A percentile compares a stretch with the other conserved stretches of the same genome.
Conservation (phyloP, 2,329 filamentous ascomycete species). For the Pseudopithomyces maydicus region DNA sequence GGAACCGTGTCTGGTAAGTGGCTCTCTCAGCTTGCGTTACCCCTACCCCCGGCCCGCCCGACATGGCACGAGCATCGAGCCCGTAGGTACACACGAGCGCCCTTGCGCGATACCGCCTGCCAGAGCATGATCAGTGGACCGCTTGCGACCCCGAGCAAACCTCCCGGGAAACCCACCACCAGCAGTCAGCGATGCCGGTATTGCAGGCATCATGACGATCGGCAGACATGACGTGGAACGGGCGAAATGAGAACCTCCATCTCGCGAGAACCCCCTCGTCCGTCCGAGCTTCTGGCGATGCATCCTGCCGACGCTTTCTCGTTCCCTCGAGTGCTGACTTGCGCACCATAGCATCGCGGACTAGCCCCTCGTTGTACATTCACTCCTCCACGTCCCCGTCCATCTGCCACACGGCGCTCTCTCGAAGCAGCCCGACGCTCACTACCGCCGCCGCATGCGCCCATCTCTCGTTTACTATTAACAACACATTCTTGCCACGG, state of each 20-base stretch:
- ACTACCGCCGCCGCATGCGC: conserved; percentile 6
- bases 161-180: not conserved
- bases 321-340: not conserved
- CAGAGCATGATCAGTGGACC: not conserved
- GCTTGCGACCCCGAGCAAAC: not conserved
- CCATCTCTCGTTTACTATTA: not conserved
- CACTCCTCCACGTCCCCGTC: not conserved
- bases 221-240: conserved; percentile 1
- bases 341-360: not conserved
- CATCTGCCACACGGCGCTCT: not conserved
- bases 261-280: not conserved
- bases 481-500: conserved; percentile 9
- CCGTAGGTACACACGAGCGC: not conserved
- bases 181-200: not conserved
- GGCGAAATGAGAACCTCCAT: not conserved
- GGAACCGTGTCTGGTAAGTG: conserved; percentile 19
- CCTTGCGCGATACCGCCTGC: not conserved
- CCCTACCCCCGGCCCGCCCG: conserved; percentile 11
- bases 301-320: not conserved
- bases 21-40: conserved; percentile 10
- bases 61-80: conserved; percentile 2
- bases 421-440: not conserved
- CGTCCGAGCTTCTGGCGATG: too few species aligned
- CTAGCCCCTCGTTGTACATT: conserved; percentile 3
- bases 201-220: not conserved